Conservation (phyloP, 768 basidiomycete genomes). For the Gyrodon lividus region DNA sequence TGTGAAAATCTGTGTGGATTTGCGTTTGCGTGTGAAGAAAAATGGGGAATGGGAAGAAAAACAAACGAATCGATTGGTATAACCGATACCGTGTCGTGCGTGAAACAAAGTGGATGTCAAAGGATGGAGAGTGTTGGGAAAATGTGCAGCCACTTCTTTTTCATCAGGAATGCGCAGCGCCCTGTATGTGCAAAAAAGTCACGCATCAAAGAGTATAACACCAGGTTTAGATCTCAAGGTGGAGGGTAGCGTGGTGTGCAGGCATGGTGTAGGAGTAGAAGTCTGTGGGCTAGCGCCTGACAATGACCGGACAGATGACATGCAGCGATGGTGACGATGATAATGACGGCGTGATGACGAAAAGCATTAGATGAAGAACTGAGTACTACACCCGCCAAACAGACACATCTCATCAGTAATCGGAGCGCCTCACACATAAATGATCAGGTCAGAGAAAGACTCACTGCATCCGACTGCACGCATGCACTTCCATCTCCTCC, state of each 20-base stretch:
- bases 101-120: conserved; percentile 1
- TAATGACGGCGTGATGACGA: conserved; percentile 17
- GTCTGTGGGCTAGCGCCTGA: conserved; percentile 32
- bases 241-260: conserved; percentile 20
- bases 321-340: conserved; percentile 22
- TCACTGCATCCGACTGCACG: conserved; percentile 85
- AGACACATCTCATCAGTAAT: neutral
- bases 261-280: conserved; percentile 22
- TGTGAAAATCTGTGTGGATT: neutral
- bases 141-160: conserved; percentile 17
- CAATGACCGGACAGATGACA: conserved; percentile 26
- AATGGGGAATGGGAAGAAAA: neutral
- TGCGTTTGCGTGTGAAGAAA: neutral
- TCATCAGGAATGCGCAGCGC: conserved; percentile 32
- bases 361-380: conserved; percentile 76
- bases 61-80: conserved; percentile 21
- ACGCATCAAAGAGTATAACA: conserved; percentile 23
- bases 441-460: conserved; percentile 31
- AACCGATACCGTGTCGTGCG: conserved; percentile 13
- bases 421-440: conserved; percentile 5
- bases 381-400: conserved; percentile 52
- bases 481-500: conserved; percentile 99
- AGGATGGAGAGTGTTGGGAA: conserved; percentile 1
- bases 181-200: conserved; percentile 24
- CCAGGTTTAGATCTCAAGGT: conserved; percentile 20